phyloP scores from a whole-genome alignment of 2,329 filamentous ascomycete species.

The Colletotrichum sp. region DNA sequence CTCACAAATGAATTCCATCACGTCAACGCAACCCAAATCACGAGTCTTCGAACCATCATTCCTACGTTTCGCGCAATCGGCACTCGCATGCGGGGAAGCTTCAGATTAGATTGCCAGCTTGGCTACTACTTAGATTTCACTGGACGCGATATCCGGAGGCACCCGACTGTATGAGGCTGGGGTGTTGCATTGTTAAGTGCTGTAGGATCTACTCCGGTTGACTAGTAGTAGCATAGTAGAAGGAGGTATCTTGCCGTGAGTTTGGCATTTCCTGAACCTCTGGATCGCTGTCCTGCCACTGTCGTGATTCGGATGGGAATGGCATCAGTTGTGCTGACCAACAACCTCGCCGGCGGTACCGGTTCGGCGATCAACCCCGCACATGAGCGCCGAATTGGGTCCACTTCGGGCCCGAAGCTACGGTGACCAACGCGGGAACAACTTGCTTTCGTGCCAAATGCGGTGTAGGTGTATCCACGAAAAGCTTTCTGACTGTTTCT shows the following conservation, averaged over 20 bases:
- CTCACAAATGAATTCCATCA: neutral
- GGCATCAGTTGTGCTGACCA: neutral
- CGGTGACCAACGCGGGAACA: neutral
- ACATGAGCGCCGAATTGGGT: neutral
- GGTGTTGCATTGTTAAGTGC: too few species aligned
- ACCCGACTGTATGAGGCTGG: too few species aligned
- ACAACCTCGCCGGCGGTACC: conserved; percentile 15
- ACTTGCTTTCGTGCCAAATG: neutral
- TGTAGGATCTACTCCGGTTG: too few species aligned
- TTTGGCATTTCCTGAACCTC: rapidly evolving
- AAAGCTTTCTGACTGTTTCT: neutral
- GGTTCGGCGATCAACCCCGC: neutral
- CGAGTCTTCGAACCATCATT: neutral
- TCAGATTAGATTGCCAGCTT: neutral
- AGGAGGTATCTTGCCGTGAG: rapidly evolving
- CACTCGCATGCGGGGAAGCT: neutral
- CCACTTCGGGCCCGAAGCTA: neutral
- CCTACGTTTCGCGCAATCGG: neutral
- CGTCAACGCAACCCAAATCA: neutral
- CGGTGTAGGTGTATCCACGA: rapidly evolving
- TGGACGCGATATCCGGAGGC: neutral
- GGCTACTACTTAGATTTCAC: neutral
- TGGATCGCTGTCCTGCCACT: too few species aligned
- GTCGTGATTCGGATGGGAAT: neutral
- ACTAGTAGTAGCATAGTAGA: neutral